A percentile compares a stretch with the other conserved stretches of the same genome.
phyloP scores from a whole-genome alignment of 352 stramenopile genomes.

The Phytophthora hybrid region DNA sequence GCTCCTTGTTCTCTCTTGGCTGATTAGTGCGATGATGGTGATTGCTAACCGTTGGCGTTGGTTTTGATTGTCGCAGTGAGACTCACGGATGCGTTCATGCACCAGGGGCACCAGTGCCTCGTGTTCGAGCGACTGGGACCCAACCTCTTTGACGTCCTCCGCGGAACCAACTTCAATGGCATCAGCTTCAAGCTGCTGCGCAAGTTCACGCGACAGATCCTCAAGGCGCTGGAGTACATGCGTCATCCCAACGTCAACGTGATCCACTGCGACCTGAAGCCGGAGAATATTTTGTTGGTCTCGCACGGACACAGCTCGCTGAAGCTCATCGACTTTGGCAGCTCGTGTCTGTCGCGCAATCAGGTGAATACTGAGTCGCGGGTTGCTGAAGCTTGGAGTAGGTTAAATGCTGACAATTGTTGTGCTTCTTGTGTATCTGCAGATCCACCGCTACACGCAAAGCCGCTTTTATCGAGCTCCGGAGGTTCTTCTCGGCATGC shows the following conservation, averaged over 20 bases:
- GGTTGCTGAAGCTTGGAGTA: background rate
- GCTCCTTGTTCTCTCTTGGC: constrained; percentile 1
- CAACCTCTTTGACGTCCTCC: constrained; percentile 98
- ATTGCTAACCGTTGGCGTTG: constrained; percentile 24
- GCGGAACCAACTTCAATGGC: constrained; percentile 93
- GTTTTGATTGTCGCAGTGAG: constrained; percentile 69
- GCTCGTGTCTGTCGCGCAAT: constrained; percentile 95
- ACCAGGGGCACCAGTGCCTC: constrained; percentile 98
- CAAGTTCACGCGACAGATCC: constrained; percentile 97
- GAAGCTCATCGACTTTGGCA: constrained; percentile 99
- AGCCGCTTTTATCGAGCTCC: constrained; percentile 97
- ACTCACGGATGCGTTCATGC: constrained; percentile 95
- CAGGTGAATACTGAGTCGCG: constrained; percentile 46
- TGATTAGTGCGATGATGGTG: constrained; percentile 14
- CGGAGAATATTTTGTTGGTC: constrained; percentile 98
- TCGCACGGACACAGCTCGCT: constrained; percentile 95
- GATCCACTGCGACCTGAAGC: constrained; percentile 99
- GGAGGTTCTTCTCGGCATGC: constrained; percentile 87
- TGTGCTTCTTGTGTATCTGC: background rate
- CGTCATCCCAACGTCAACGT: constrained; percentile 94
- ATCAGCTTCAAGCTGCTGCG: constrained; percentile 95
- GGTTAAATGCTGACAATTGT: constrained; percentile 1
- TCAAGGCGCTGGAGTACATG: constrained; percentile 89
- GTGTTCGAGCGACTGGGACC: constrained; percentile 97
- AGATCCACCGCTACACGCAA: constrained; percentile 99